Evolutionary conservation across 2,329 filamentous ascomycete species (phyloP), one percentile per base, ranked within the genome.

Genomic region (Aureobasidium musti): DNA sequence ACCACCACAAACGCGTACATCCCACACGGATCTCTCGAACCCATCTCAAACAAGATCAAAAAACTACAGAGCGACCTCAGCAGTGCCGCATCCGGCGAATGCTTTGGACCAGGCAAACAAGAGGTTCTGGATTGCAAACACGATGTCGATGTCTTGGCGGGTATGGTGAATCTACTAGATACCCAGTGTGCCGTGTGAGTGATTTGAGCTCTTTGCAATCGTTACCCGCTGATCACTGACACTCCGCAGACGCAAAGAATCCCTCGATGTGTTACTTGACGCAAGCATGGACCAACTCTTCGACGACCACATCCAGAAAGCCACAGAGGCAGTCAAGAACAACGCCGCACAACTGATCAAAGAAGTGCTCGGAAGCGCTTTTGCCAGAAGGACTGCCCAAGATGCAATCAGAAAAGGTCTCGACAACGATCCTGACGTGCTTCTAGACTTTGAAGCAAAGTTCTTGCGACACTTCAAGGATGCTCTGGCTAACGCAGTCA

Each of bases 71-170:
- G 37, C 23, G 11, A 33, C 17, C 54, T 59, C 37, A 28, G 54
- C 23, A 26, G 23, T 14, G 23, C 37, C 6, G 17, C 54, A 8
- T 11, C 23, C 1, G 23, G 23, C 4, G 8, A 30, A 6, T 45
- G 37, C 33, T 37, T 23, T 7, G 54, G 39, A n/a, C 21, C 54
- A 56, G 53, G 21, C 54, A 59, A 45, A n/a, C 10, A 43, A 3
- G 23, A 59, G 21, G 23, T 59, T 11, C 19, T 59, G 5, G 26
- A 45, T 26, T 59, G 54, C 10, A 59, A 59, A 33, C 54, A 59
- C 39, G 26, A 59, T 19, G 39, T 45, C 39, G 39, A 59, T 23
- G 26, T 23, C 10, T 21, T 53, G 23, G 54, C 37, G 1, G 17
- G 1, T 2, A 30, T 21, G 37, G 39, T 43, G 4, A 23, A 45